Evolutionary conservation across 495 filamentous ascomycete genomes (phyloP), one percentile per base, ranked within the genome.

Genomic region (Immersiella caudata): DNA sequence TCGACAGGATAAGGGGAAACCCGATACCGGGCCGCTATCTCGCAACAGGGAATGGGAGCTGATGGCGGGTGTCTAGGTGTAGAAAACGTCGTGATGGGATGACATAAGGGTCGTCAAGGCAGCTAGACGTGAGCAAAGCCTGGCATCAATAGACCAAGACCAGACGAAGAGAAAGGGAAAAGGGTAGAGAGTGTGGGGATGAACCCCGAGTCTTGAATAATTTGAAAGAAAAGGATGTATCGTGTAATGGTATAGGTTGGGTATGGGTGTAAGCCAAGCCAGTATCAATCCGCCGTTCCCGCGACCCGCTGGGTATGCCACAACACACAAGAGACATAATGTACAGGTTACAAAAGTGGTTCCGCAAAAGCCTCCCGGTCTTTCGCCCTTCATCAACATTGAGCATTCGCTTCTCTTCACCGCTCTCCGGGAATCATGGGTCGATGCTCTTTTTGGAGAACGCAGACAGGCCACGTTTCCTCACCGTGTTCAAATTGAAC

Each of bases 401-500:
- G 29, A 33, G 29, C 29, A 46, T 12, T 12, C 40, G 40, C 40
- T 46, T 49, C n/a, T 54, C 8, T n/a, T 1, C 18, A 9, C 26
- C 4, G 20, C 0, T 60, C 7, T 65, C 24, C 49, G 29, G 58
- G 52, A 25, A 49, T 71, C 66, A 76, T 51, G 67, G 71, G 59
- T 74, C 73, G 46, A 74, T 66, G 70, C 74, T 77, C 75, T 77
- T 75, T 58, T 76, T 76, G 46, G 76, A 76, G 55, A 78, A 78
- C 1, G 74, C 76, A 18, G 77, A 79, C 25, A 80, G 51, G 1
- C 78, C 78, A 16, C 78, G 71, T 60, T 76, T 78, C 59, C 76
- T 54, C 6, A 78, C 74, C 27, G 74, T 76, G 8, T 65, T 73
- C 20, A 78, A 60, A 36, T 78, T 76, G 52, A 79, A 78, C 40